Evolutionary conservation across 2,329 filamentous ascomycete species (phyloP).

Genomic region (Talaromyces sp.): DNA sequence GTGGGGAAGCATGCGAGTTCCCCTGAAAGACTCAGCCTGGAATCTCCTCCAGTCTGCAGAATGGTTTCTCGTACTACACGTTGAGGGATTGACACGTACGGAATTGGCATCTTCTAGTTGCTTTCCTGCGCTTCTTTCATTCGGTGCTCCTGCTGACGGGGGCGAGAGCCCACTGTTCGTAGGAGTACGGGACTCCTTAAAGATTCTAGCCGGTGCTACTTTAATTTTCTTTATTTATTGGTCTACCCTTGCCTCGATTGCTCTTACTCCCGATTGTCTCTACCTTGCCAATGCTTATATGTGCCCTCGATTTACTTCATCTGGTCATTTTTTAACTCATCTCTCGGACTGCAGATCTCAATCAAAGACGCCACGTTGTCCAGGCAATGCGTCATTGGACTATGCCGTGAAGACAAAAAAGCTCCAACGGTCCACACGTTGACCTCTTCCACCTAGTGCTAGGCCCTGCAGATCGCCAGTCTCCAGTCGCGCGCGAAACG

Average conservation of each 20-base stretch:
- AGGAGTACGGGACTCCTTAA: neutral
- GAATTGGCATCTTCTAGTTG: no score
- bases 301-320: neutral
- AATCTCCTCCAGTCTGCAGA: no score
- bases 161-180: neutral
- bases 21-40: no score
- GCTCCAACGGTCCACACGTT: slow-evolving; percentile 3
- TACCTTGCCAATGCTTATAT: neutral
- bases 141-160: neutral
- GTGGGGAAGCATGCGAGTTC: no score
- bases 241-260: neutral
- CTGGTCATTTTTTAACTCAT: neutral
- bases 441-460: neutral
- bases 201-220: neutral
- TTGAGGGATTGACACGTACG: no score
- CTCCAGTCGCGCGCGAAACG: slow-evolving; percentile 1
- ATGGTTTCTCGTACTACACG: no score
- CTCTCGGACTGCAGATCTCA: neutral
- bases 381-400: slow-evolving; percentile 1
- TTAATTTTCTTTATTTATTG: neutral
- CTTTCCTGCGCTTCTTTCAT: no score
- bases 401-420: slow-evolving; percentile 6
- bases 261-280: no score
- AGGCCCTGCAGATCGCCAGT: neutral
- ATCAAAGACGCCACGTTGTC: slow-evolving; percentile 1